phyloP scores from a whole-genome alignment of 352 stramenopile genomes.

The Phytophthora idaei region DNA sequence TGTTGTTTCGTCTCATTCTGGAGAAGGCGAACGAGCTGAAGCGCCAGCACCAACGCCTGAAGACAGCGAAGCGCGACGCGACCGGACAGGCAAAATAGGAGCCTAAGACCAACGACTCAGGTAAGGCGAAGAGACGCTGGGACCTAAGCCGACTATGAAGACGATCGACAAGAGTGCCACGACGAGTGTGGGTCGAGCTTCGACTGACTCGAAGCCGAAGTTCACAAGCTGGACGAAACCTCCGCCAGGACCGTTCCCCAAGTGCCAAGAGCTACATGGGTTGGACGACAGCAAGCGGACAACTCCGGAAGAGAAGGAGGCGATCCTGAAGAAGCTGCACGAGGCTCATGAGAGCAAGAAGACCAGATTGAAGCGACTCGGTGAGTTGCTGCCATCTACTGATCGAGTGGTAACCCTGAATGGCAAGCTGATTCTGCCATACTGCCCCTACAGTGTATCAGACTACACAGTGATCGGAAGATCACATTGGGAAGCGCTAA shows the following conservation, averaged over 20 bases:
- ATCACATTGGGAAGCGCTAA: background rate
- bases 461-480: constrained; percentile 3
- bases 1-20: constrained; percentile 7
- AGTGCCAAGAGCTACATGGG: constrained; percentile 13
- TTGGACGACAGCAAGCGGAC: background rate
- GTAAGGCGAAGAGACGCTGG: background rate
- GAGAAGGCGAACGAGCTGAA: constrained; percentile 10
- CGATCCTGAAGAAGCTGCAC: background rate
- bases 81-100: background rate
- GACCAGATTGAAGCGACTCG: background rate
- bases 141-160: background rate
- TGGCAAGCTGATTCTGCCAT: background rate
- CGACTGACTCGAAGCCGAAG: background rate
- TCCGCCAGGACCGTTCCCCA: constrained; percentile 1
- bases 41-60: background rate
- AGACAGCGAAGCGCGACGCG: background rate
- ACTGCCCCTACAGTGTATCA: background rate
- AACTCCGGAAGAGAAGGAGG: constrained; percentile 4
- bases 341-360: background rate
- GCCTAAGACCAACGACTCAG: background rate
- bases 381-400: background rate
- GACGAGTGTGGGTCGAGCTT: too few relatives aligned
- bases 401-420: background rate
- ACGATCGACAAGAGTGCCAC: background rate
- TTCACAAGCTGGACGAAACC: background rate